Evolutionary conservation across 2,329 filamentous ascomycete genomes (phyloP).

Genomic region (Fusarium oxysporum): DNA sequence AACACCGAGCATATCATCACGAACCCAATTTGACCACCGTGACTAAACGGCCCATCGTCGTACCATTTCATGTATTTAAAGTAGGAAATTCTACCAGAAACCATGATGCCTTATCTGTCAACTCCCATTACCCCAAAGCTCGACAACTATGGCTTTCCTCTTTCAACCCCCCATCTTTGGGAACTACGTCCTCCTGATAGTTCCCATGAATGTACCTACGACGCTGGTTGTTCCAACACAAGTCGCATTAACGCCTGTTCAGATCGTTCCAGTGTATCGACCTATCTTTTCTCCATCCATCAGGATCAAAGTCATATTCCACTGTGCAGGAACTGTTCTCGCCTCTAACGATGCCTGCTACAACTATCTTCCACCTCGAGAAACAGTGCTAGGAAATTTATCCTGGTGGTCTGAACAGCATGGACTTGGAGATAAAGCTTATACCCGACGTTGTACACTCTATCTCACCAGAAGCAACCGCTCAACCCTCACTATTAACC

Average conservation of each 20-base stretch:
- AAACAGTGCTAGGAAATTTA: conserved; percentile 28
- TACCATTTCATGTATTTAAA: background rate
- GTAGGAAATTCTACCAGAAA: background rate
- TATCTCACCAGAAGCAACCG: conserved; percentile 22
- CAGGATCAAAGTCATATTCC: conserved; percentile 36
- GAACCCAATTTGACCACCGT: background rate
- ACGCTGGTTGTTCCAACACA: background rate
- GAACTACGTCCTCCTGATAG: background rate
- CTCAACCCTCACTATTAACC: conserved; percentile 17
- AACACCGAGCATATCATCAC: conserved; percentile 24
- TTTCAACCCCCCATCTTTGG: conserved; percentile 45
- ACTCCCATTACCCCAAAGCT: background rate
- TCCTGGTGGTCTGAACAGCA: conserved; percentile 20
- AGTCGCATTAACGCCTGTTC: background rate
- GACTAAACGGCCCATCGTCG: background rate
- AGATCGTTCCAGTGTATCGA: background rate
- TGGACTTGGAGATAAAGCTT: conserved; percentile 27
- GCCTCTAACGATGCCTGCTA: conserved; percentile 30
- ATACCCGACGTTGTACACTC: conserved; percentile 27
- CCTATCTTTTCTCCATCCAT: background rate
- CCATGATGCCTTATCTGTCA: background rate
- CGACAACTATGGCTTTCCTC: conserved; percentile 40
- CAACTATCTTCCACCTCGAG: conserved; percentile 21
- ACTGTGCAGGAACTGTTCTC: conserved; percentile 30
- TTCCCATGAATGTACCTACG: background rate